These are phyloP conservation scores for Amanita inopinata DNA, from an alignment of 768 basidiomycete species.

Conservation along the genomic window DNA sequence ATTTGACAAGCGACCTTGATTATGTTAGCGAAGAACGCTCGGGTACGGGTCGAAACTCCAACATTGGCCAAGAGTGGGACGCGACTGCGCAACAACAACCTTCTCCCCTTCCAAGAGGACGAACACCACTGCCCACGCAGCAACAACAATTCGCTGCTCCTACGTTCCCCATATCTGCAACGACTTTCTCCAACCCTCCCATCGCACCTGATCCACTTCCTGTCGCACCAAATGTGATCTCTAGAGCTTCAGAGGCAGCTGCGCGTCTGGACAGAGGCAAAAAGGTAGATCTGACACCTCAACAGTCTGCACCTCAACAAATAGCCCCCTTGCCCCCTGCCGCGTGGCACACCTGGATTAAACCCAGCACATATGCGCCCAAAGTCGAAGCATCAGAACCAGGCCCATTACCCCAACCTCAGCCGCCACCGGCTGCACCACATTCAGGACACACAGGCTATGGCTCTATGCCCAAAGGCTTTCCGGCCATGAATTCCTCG, in stretches of 20 bases:
- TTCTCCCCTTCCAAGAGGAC: not conserved
- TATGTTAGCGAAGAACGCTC: conserved; percentile 5
- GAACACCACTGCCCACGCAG: not conserved
- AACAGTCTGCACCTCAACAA: not conserved
- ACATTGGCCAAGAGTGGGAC: conserved; percentile 2
- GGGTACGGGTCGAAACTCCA: not conserved
- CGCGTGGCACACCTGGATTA: conserved; percentile 6
- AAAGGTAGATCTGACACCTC: not conserved
- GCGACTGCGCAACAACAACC: not conserved
- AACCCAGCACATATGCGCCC: conserved; percentile 1
- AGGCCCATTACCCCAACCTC: too few relatives aligned
- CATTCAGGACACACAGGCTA: not conserved
- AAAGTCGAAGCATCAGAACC: not conserved
- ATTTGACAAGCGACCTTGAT: conserved; percentile 1
- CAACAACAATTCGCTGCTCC: not conserved
- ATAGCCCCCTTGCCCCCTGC: conserved; percentile 2
- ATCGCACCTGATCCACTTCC: conserved; percentile 2
- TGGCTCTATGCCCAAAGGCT: conserved; percentile 3
- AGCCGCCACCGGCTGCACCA: not conserved
- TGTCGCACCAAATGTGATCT: conserved; percentile 3
- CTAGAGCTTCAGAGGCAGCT: conserved; percentile 6
- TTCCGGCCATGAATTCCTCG: not conserved
- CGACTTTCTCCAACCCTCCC: conserved; percentile 3
- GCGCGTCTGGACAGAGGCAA: conserved; percentile 4
- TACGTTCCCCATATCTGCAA: conserved; percentile 3